Conservation (phyloP, 1,284 basidiomycete genomes). For the Apiotrichum montevideense region DNA sequence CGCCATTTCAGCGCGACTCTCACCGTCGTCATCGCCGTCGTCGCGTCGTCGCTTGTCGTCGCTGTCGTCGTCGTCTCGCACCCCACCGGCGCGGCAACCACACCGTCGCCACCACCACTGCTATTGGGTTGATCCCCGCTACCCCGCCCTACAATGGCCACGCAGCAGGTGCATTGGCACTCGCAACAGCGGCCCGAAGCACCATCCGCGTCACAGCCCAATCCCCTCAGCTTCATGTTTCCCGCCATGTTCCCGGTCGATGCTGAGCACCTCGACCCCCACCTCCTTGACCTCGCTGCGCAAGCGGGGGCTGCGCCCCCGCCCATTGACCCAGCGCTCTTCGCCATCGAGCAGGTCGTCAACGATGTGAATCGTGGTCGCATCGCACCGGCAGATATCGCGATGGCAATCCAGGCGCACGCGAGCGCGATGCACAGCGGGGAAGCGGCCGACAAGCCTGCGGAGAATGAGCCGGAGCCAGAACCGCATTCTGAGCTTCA, state of each 20-base stretch:
- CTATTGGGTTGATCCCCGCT: not conserved
- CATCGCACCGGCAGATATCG: constrained; percentile 16
- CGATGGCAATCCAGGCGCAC: not conserved
- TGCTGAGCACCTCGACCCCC: constrained; percentile 6
- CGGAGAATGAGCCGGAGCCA: not conserved
- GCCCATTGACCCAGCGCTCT: constrained; percentile 32
- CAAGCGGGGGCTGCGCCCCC: not conserved
- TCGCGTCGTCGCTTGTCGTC: too few relatives aligned
- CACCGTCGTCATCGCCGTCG: not conserved
- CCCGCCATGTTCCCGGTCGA: not conserved
- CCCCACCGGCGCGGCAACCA: too few relatives aligned
- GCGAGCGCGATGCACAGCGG: not conserved
- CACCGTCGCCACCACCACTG: too few relatives aligned
- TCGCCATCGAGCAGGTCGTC: constrained; percentile 34
- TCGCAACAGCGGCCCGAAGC: not conserved
- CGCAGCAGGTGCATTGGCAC: not conserved
- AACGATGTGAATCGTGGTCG: constrained; percentile 30
- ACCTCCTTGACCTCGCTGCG: constrained; percentile 8
- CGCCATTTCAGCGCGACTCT: too few relatives aligned
- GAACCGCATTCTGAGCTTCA: not conserved
- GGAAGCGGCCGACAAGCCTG: not conserved
- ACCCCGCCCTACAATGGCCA: not conserved
- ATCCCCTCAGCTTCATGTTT: not conserved
- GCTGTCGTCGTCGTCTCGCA: too few relatives aligned
- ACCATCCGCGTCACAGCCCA: not conserved